Evolutionary conservation across 2,329 filamentous ascomycete genomes (phyloP), one percentile per base, ranked within the genome.

Genomic region (Arthroderma uncinatum): DNA sequence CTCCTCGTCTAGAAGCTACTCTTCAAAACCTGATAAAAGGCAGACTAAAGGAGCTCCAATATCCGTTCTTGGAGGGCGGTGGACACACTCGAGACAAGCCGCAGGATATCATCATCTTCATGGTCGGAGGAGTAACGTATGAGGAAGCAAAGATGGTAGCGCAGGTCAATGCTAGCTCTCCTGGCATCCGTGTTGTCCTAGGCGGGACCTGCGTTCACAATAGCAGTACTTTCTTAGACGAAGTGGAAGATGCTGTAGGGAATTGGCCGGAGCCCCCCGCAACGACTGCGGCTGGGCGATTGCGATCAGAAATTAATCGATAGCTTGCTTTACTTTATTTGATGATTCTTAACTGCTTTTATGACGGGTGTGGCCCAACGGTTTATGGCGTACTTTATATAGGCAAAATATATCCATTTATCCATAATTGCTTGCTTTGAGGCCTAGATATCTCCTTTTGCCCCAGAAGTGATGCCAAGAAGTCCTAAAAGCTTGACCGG

Each of bases 91-190:
- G 86, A 61, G 94, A 98, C 67, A 97, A 97, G 70, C 93, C 93
- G 2, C 93, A 98, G 70, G 94, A 98, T 68, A 87, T 98, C 40
- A 82, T 98, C 44, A 82, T 98, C 6, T 98, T 98, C 68, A 91
- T 98, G 67, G 79, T 96, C 23, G 93, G 93, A 4, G 93, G 93
- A 2, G 84, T 86, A 16, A 98, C 93, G 0, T 98, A 96, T 67
- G 93, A 98, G 71, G 93, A 98, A 71, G 91, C 93, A 4, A 96
- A 95, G 75, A 90, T 89, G 79, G 83, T 97, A 39, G 89, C 93
- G n/a, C 84, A 91, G 63, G 84, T 98, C 59, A 98, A 98, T 73
- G 90, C 90, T 16, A 89, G 86, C 58, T 87, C 87, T 9, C 91
- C 91, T 0, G 93, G 93, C 0, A 80, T 97, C 8, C 82, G 93